Conservation (phyloP, 2,329 filamentous ascomycete species). For the Colletotrichum endophyticum region DNA sequence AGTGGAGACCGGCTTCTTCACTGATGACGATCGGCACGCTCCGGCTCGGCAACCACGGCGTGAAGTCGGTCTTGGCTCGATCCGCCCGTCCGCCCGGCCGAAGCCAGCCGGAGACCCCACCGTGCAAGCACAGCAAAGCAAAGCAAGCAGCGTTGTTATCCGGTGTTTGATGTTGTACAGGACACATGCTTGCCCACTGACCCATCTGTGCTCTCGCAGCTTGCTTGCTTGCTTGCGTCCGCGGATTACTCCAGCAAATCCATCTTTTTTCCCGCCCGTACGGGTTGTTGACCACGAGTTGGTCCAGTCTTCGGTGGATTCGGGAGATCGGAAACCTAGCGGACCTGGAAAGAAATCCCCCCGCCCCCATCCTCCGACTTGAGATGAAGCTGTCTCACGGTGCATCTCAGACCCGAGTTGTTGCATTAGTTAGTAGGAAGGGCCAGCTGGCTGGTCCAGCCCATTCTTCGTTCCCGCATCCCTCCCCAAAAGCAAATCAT, state of each 20-base stretch:
- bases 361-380: constrained; percentile 13
- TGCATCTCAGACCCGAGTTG: constrained; percentile 16
- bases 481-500: background rate
- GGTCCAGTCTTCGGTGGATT: constrained; percentile 18
- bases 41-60: constrained; percentile 5
- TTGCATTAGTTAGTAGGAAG: constrained; percentile 4
- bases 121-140: background rate
- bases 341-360: background rate
- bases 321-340: constrained; percentile 18
- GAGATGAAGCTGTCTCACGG: constrained; percentile 21
- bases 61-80: constrained; percentile 11
- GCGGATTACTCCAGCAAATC: background rate
- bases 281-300: background rate
- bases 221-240: no score
- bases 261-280: background rate
- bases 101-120: background rate
- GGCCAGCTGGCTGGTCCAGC: background rate
- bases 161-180: background rate
- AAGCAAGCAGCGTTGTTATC: background rate
- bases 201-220: background rate
- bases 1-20: background rate
- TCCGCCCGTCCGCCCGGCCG: background rate
- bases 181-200: background rate
- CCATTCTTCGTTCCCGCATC: background rate
- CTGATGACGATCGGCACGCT: constrained; percentile 17